Evolutionary conservation across 345 rosid genomes (phyloP).

Genomic region (Erucastrum elatum): DNA sequence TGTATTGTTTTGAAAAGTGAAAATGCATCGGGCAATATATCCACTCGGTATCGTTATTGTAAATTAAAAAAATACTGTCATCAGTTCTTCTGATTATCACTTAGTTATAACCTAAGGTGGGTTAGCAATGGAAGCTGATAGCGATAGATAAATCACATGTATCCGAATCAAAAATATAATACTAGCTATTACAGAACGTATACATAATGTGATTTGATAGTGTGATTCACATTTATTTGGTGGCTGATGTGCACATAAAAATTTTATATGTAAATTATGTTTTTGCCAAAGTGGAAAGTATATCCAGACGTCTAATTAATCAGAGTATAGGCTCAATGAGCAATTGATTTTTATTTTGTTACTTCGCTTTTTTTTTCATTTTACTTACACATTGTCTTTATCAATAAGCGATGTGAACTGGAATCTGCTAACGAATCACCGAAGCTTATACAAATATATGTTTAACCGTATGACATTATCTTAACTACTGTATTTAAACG

Average conservation of each 20-base stretch:
- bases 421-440: background rate
- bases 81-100: background rate
- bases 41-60: background rate
- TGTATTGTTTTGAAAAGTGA: conserved; percentile 3
- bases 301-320: background rate
- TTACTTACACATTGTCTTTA: background rate
- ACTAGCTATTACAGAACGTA: background rate
- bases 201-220: background rate
- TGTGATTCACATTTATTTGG: background rate
- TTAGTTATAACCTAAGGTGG: background rate
- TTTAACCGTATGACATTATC: background rate
- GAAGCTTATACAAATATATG: background rate
- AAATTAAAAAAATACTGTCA: background rate
- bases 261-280: background rate
- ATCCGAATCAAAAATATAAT: background rate
- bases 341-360: background rate
- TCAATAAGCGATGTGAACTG: background rate
- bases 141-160: background rate
- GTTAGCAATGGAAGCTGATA: background rate
- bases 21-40: background rate
- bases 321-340: background rate
- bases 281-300: background rate
- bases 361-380: background rate
- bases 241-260: background rate
- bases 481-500: no score